Conservation (phyloP, 2,329 filamentous ascomycete genomes). For the Onygena corvina region DNA sequence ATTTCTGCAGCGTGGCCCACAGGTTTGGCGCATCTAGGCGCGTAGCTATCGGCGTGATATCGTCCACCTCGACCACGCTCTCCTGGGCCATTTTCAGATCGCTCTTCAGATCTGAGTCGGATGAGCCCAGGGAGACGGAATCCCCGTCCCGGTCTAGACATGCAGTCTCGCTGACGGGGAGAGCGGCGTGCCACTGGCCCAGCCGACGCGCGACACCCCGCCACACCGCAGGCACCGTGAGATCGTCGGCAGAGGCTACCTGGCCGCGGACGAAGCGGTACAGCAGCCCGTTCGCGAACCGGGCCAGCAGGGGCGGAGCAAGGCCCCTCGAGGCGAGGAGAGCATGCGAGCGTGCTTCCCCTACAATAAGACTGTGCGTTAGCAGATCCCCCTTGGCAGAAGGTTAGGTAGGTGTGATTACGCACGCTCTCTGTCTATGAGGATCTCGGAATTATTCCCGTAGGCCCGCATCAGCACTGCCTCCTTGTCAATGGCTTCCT, state of each 20-base stretch:
- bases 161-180: conserved; percentile 44
- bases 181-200: conserved; percentile 79
- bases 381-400: background rate
- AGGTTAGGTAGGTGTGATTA: conserved; percentile 21
- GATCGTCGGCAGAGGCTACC: conserved; percentile 67
- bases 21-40: conserved; percentile 69
- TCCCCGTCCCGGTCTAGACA: conserved; percentile 14
- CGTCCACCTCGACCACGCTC: conserved; percentile 18
- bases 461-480: conserved; percentile 86
- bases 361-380: conserved; percentile 25
- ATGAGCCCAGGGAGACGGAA: conserved; percentile 43
- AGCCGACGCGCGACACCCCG: conserved; percentile 70
- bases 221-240: conserved; percentile 64
- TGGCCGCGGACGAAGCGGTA: conserved; percentile 80
- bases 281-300: conserved; percentile 91
- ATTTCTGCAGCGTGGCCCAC: conserved; percentile 93
- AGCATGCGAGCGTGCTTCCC: conserved; percentile 60
- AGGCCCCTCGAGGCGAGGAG: conserved; percentile 72
- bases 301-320: conserved; percentile 74
- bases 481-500: conserved; percentile 68
- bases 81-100: conserved; percentile 11
- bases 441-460: conserved; percentile 81
- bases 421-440: conserved; percentile 89
- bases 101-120: conserved; percentile 17
- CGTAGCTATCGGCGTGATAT: conserved; percentile 39